phyloP scores from a whole-genome alignment of 192 early-diverging fungal species.

The Backusella australiensis region DNA sequence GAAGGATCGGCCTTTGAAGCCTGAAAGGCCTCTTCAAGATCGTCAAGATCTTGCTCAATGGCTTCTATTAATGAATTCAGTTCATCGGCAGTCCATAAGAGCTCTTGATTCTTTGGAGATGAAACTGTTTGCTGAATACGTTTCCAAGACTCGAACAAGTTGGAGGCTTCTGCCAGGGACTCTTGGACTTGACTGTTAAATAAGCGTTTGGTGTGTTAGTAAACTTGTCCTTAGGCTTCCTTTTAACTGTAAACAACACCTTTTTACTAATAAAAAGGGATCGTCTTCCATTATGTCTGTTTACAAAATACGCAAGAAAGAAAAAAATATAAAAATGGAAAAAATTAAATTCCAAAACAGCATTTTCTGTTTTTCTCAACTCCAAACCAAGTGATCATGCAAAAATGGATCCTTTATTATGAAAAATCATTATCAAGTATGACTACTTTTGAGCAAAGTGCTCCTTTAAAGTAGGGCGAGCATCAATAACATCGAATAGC shows the following conservation, averaged over 20 bases:
- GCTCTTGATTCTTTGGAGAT: conserved; percentile 51
- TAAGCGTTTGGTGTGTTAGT: background rate
- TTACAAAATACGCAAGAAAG: background rate
- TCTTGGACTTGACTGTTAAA: conserved; percentile 42
- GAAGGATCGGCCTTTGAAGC: conserved; percentile 36
- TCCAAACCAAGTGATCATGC: no score
- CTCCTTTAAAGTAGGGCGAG: background rate
- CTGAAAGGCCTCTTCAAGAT: conserved; percentile 49
- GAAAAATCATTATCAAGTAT: no score
- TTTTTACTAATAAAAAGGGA: conserved; percentile 27
- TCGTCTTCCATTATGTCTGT: background rate
- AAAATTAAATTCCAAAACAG: no score
- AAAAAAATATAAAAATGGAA: no score
- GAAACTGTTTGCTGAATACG: conserved; percentile 55
- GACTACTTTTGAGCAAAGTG: background rate
- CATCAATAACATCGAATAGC: background rate
- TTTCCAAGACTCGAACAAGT: conserved; percentile 49
- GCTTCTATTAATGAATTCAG: conserved; percentile 34
- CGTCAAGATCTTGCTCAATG: conserved; percentile 51
- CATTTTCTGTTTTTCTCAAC: no score
- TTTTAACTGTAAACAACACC: background rate
- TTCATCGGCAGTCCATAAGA: conserved; percentile 55
- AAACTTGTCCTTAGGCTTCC: background rate
- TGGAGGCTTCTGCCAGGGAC: conserved; percentile 38
- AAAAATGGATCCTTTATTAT: no score